A percentile compares a stretch with the other conserved stretches of the same genome.
These are phyloP conservation scores for Cyberlindnera japonica DNA, from an alignment of 805 yeast species.

Conservation along the genomic window DNA sequence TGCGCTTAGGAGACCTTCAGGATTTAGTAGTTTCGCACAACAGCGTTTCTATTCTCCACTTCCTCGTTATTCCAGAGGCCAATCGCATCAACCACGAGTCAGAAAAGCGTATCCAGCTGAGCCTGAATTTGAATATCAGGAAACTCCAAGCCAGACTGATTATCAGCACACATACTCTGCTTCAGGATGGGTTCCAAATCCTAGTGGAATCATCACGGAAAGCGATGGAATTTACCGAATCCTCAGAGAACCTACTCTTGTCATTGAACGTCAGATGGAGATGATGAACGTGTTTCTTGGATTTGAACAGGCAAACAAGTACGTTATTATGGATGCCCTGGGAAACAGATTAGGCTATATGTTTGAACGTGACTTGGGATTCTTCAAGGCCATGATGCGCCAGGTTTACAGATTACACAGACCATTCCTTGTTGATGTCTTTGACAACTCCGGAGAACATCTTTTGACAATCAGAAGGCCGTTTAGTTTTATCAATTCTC, in stretches of 20 bases:
- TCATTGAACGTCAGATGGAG: slow-evolving; percentile 85
- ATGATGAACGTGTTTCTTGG: slow-evolving; percentile 84
- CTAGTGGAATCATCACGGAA: slow-evolving; percentile 33
- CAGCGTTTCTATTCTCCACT: not conserved
- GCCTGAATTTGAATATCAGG: not conserved
- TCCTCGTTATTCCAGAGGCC: not conserved
- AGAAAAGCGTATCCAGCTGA: not conserved
- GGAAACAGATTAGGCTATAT: slow-evolving; percentile 79
- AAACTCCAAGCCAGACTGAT: not conserved
- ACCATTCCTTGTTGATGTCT: slow-evolving; percentile 74
- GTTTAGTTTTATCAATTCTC: slow-evolving; percentile 85
- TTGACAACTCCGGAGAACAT: slow-evolving; percentile 58
- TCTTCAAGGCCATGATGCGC: slow-evolving; percentile 62
- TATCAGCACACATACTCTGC: slow-evolving; percentile 4
- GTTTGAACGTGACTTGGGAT: slow-evolving; percentile 67
- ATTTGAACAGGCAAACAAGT: slow-evolving; percentile 86
- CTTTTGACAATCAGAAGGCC: slow-evolving; percentile 72
- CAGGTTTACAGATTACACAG: slow-evolving; percentile 84
- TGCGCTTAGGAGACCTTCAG: too few species aligned
- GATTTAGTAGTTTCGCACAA: too few species aligned
- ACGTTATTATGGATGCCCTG: slow-evolving; percentile 63
- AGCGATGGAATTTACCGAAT: slow-evolving; percentile 60
- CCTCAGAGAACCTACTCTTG: slow-evolving; percentile 75
- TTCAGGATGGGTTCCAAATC: slow-evolving; percentile 40
- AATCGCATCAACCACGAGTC: not conserved